A percentile compares a stretch with the other conserved stretches of the same genome.
These are phyloP conservation scores for Astragalus glycyphyllos DNA, from an alignment of 306 rosid genomes.

Conservation along the genomic window DNA sequence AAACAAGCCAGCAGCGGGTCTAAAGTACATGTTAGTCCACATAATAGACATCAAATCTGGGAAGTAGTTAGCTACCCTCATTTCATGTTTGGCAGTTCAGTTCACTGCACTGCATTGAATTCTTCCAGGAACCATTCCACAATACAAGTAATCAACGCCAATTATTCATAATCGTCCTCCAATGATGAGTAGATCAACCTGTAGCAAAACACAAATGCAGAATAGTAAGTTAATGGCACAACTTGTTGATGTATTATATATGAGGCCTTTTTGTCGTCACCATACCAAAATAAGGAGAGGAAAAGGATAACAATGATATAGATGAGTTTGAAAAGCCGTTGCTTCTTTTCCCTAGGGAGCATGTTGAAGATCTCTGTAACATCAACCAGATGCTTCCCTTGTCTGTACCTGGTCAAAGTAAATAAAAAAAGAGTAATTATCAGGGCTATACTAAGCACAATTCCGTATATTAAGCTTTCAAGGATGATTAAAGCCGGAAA, in stretches of 20 bases:
- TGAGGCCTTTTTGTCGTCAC: slow-evolving; percentile 22
- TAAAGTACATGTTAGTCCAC: too few species aligned
- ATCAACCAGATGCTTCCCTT: slow-evolving; percentile 71
- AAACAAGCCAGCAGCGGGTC: too few species aligned
- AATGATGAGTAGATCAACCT: slow-evolving; percentile 89
- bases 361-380: slow-evolving; percentile 97
- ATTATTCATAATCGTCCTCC: slow-evolving; percentile 64
- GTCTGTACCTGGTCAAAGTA: slow-evolving; percentile 62
- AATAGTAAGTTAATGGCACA: slow-evolving; percentile 28
- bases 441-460: slow-evolving; percentile 25
- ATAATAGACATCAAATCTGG: too few species aligned
- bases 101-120: slow-evolving; percentile 10
- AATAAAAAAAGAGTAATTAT: slow-evolving; percentile 29
- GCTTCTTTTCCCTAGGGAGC: slow-evolving; percentile 84
- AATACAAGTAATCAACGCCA: slow-evolving; percentile 41
- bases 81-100: slow-evolving; percentile 12
- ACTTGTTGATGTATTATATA: not conserved
- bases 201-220: slow-evolving; percentile 42
- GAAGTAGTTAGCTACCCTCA: too few species aligned
- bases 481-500: slow-evolving; percentile 26
- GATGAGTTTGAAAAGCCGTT: slow-evolving; percentile 84
- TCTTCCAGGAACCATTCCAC: slow-evolving; percentile 39
- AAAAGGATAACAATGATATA: slow-evolving; percentile 77
- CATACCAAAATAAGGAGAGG: slow-evolving; percentile 91
- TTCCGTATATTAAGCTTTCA: slow-evolving; percentile 20